Percentiles rank a stretch among this genome's conserved stretches.
phyloP scores from a whole-genome alignment of 768 basidiomycete species.

The Lentinus brumalis region DNA sequence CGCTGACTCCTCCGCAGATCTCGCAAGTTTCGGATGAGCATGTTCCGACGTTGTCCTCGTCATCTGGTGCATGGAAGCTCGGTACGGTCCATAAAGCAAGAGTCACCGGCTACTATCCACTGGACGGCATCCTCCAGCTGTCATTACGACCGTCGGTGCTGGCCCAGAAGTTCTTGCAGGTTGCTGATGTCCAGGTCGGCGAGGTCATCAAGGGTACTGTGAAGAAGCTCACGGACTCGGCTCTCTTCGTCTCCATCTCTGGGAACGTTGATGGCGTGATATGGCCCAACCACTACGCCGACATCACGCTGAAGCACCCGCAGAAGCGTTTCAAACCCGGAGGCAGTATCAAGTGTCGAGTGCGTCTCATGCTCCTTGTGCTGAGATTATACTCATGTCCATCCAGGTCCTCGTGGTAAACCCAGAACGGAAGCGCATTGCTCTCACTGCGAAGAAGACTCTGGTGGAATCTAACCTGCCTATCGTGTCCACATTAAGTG shows the following conservation, averaged over 20 bases:
- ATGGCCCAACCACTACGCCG: constrained; percentile 95
- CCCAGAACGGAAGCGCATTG: constrained; percentile 75
- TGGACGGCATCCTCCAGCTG: constrained; percentile 90
- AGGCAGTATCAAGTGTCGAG: constrained; percentile 80
- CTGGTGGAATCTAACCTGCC: constrained; percentile 81
- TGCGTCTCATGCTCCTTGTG: constrained; percentile 39
- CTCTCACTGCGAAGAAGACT: constrained; percentile 89
- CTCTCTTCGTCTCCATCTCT: constrained; percentile 82
- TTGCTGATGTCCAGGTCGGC: constrained; percentile 81
- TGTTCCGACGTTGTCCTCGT: constrained; percentile 67
- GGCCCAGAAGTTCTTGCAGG: constrained; percentile 83
- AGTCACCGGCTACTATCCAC: constrained; percentile 79
- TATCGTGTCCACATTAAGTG: constrained; percentile 63
- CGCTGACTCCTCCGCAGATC: constrained; percentile 54
- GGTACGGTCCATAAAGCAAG: constrained; percentile 83
- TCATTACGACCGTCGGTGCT: constrained; percentile 82
- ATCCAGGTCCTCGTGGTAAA: constrained; percentile 81
- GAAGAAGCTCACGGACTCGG: constrained; percentile 78
- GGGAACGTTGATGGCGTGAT: constrained; percentile 91
- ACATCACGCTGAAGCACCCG: constrained; percentile 92
- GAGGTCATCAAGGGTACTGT: constrained; percentile 86
- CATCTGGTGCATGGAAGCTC: constrained; percentile 79
- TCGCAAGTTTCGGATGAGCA: constrained; percentile 93
- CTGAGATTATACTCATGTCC: constrained; percentile 1
- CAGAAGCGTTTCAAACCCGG: constrained; percentile 88